phyloP scores from a whole-genome alignment of 2,329 filamentous ascomycete genomes.

The Neonectria punicea region DNA sequence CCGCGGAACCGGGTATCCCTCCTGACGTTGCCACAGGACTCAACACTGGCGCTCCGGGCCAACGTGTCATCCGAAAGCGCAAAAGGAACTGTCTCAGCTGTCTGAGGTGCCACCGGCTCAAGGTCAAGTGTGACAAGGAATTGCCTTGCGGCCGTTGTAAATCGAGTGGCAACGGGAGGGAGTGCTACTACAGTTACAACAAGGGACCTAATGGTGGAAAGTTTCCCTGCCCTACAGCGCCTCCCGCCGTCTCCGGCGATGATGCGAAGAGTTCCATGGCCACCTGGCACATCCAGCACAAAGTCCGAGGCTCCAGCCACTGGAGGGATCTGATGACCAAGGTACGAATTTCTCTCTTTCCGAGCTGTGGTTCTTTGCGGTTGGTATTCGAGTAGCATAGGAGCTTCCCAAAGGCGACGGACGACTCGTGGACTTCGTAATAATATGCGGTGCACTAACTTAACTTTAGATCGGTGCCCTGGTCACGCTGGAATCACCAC shows the following conservation, averaged over 20 bases:
- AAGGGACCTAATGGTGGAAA: conserved; percentile 50
- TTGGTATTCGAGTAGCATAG: not conserved
- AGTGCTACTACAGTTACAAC: conserved; percentile 52
- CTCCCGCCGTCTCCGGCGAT: conserved; percentile 31
- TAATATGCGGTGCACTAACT: conserved; percentile 1
- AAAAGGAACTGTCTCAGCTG: conserved; percentile 52
- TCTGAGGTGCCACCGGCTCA: conserved; percentile 50
- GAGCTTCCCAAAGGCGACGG: not conserved
- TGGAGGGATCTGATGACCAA: conserved; percentile 51
- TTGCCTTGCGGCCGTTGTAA: conserved; percentile 50
- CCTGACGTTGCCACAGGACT: conserved; percentile 11
- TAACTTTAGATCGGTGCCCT: conserved; percentile 42
- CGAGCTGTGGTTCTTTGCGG: not conserved
- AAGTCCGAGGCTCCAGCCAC: conserved; percentile 49
- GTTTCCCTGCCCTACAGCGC: conserved; percentile 46
- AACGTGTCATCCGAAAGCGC: conserved; percentile 47
- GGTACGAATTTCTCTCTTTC: conserved; percentile 36
- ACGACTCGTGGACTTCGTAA: not conserved
- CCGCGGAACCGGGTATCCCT: conserved; percentile 20
- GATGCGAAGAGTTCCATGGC: conserved; percentile 44
- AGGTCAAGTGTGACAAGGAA: conserved; percentile 53
- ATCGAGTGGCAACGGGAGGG: conserved; percentile 47
- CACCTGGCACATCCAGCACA: conserved; percentile 49
- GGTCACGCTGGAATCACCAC: conserved; percentile 40
- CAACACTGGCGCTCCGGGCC: conserved; percentile 8